Evolutionary conservation across 306 rosid genomes (phyloP), one percentile per base, ranked within the genome.

Genomic region (Ammopiptanthus mongolicus): DNA sequence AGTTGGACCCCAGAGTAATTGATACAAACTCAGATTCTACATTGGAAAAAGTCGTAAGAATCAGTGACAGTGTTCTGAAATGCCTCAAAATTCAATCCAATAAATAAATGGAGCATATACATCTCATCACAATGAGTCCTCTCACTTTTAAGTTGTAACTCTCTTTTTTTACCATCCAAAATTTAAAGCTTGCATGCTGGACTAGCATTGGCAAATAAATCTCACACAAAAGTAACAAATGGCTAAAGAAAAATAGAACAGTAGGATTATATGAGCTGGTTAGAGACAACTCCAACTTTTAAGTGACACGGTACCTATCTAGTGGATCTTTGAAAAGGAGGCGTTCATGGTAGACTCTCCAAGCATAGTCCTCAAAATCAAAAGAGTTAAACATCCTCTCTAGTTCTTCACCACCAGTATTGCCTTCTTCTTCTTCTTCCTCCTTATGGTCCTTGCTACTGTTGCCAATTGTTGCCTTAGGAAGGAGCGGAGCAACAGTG

Each of bases 321-420:
- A 91, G 86, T 10, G 92, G 92, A 46, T 93, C 98, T 71, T 82
- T 91, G 75, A 91, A 76, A 33, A 23, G 66, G 19, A 86, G 81
- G 36, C 88, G 88, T 65, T 88, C 93, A 51, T 91, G 96, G 69
- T 81, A 88, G 12, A 81, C 87, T 75, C 90, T 89, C 97, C 96
- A 91, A 19, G 98, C 97, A 46, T 93, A 93, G 66, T 91, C 93
- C 75, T 93, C 98, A 55, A 93, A 89, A 42, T 76, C 85, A 77
- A 93, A 87, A 6, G 91, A 78, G 46, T 85, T 82, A 62, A 93
- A 93, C 78, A 82, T 36, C 51, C 46, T 71, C 63, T 75, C 48
- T 47, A 67, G 65, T 13, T 9, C 63, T n/a, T 65, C 70, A 5
- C 25, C 82, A 3, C n/a, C 81, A 13, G 0, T 37, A 42, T 19